Evolutionary conservation across 768 basidiomycete genomes (phyloP).

Genomic region (Podaxis sp.): DNA sequence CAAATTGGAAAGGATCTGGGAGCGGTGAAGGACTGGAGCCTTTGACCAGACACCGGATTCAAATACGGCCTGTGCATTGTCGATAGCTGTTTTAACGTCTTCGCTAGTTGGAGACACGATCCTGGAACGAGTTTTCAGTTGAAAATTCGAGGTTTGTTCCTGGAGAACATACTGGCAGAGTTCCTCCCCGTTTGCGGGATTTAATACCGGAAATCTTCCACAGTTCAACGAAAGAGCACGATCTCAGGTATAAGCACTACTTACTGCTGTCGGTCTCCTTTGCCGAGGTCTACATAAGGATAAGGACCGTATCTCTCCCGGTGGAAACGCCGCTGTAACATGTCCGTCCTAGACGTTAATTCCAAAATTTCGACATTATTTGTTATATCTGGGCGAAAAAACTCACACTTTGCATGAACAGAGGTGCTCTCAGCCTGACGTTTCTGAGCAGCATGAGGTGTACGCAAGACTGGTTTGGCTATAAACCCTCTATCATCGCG

Average conservation of each 20-base stretch:
- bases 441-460: constrained; percentile 2
- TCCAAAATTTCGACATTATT: background rate
- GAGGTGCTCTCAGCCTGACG: background rate
- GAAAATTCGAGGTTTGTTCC: too few relatives aligned
- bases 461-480: background rate
- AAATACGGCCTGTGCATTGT: constrained; percentile 56
- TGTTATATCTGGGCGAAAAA: too few relatives aligned
- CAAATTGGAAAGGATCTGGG: constrained; percentile 61
- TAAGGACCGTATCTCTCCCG: constrained; percentile 10
- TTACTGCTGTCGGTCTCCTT: constrained; percentile 18
- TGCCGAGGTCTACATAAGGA: constrained; percentile 7
- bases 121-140: constrained; percentile 29
- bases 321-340: constrained; percentile 1
- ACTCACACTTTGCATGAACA: background rate
- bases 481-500: background rate
- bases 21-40: constrained; percentile 54
- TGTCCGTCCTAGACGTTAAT: background rate
- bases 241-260: background rate
- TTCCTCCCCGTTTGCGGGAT: constrained; percentile 66
- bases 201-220: constrained; percentile 50
- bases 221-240: background rate
- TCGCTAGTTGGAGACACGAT: constrained; percentile 50
- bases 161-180: constrained; percentile 46
- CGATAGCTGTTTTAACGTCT: constrained; percentile 52
- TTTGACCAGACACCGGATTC: constrained; percentile 73